Conservation (phyloP, 306 rosid species). For the Dryas drummondii region DNA sequence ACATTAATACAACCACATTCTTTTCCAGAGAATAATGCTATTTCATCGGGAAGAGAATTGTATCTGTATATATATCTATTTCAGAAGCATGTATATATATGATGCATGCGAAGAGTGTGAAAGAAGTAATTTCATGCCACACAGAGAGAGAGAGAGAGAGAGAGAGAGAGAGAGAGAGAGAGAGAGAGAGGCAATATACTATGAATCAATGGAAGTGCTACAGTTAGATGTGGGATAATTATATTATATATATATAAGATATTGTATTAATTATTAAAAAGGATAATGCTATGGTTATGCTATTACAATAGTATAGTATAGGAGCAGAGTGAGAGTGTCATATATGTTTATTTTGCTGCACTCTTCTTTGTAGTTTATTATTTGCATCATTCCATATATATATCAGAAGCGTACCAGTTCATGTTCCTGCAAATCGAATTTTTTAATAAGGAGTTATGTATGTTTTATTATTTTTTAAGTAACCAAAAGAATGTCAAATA, state of each 20-base stretch:
- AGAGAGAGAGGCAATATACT: background rate
- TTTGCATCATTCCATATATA: background rate
- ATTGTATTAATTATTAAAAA: background rate
- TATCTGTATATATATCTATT: background rate
- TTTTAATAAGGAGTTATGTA: background rate
- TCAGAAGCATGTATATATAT: background rate
- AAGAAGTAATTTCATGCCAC: slow-evolving; percentile 9
- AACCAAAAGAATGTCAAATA: slow-evolving; percentile 27
- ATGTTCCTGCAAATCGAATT: background rate
- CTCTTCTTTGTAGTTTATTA: background rate
- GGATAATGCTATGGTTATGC: slow-evolving; percentile 14
- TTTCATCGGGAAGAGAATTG: slow-evolving; percentile 5
- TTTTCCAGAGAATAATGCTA: background rate
- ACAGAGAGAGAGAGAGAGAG: background rate
- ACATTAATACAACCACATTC: slow-evolving; percentile 1
- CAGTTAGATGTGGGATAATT: background rate
- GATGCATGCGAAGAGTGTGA: slow-evolving; percentile 14
- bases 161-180: background rate
- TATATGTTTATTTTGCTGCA: background rate
- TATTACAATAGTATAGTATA: background rate
- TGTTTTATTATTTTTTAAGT: background rate
- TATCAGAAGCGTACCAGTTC: background rate
- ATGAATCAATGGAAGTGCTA: background rate
- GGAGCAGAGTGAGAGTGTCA: background rate
- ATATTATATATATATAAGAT: background rate